phyloP scores from a whole-genome alignment of 208 protist species.

The Leishmania gerbilli region DNA sequence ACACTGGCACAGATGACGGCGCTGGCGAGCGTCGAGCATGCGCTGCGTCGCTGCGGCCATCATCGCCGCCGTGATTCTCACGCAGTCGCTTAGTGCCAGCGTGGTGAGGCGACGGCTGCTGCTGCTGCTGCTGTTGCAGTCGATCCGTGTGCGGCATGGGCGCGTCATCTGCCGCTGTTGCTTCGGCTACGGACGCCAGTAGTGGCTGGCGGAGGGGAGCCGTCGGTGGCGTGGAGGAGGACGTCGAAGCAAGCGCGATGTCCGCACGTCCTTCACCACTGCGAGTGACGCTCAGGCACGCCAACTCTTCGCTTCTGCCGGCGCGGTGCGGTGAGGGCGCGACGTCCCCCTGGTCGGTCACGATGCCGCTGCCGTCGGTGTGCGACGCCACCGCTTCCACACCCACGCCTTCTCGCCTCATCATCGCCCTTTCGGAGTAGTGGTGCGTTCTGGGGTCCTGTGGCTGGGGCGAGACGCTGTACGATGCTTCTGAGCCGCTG shows the following conservation, averaged over 20 bases:
- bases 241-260: background rate
- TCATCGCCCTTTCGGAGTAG: background rate
- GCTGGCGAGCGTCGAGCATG: background rate
- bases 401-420: background rate
- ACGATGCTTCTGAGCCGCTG: constrained; percentile 1
- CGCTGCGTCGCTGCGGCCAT: background rate
- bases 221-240: background rate
- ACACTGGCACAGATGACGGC: background rate
- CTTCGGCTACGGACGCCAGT: background rate
- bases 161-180: background rate
- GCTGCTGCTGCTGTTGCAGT: background rate
- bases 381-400: background rate
- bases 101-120: background rate
- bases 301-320: background rate
- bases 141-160: background rate
- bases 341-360: background rate
- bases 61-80: background rate
- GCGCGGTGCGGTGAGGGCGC: background rate
- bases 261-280: background rate
- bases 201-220: background rate
- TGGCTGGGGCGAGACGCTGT: constrained; percentile 33
- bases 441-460: constrained; percentile 16
- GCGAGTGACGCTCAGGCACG: background rate
- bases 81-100: constrained; percentile 6
- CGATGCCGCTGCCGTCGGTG: background rate